Conservation (phyloP, 2,329 filamentous ascomycete genomes). For the Fusarium subtropicale region DNA sequence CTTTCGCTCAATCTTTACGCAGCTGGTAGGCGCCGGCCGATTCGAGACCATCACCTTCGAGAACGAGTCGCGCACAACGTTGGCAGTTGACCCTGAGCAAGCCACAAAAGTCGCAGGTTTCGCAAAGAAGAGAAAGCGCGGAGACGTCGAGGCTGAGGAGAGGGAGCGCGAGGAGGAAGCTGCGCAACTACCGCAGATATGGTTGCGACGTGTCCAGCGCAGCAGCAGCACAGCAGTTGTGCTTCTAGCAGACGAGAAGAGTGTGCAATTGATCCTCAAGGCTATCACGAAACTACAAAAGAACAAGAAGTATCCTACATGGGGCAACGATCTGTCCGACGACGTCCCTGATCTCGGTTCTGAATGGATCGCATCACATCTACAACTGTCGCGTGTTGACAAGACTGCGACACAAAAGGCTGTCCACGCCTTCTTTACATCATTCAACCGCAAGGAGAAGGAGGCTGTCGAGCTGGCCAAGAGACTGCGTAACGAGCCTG, state of each 20-base stretch:
- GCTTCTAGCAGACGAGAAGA: slow-evolving; percentile 84
- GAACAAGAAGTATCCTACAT: slow-evolving; percentile 71
- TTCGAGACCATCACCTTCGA: slow-evolving; percentile 85
- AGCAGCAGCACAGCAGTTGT: slow-evolving; percentile 86
- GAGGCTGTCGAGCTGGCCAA: slow-evolving; percentile 71
- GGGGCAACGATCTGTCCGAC: slow-evolving; percentile 72
- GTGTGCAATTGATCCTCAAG: slow-evolving; percentile 80
- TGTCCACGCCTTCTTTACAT: slow-evolving; percentile 86
- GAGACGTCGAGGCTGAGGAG: slow-evolving; percentile 66
- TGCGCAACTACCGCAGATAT: slow-evolving; percentile 74
- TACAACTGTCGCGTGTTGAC: slow-evolving; percentile 77
- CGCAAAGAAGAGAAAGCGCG: slow-evolving; percentile 57
- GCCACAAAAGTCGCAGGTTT: slow-evolving; percentile 53
- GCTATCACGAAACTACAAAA: slow-evolving; percentile 73
- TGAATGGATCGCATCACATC: slow-evolving; percentile 72
- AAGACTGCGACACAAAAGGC: slow-evolving; percentile 73
- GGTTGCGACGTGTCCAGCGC: slow-evolving; percentile 75
- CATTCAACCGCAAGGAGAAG: slow-evolving; percentile 79
- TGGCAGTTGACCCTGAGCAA: slow-evolving; percentile 63
- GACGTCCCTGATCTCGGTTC: slow-evolving; percentile 69
- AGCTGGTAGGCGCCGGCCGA: slow-evolving; percentile 79
- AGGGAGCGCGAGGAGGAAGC: slow-evolving; percentile 67
- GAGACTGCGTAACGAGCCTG: slow-evolving; percentile 79
- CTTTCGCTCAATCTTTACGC: slow-evolving; percentile 79
- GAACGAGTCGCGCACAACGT: slow-evolving; percentile 61